Base-by-base conservation (phyloP, 768 basidiomycete genomes). In the Kwoniella botswanensis region DNA sequence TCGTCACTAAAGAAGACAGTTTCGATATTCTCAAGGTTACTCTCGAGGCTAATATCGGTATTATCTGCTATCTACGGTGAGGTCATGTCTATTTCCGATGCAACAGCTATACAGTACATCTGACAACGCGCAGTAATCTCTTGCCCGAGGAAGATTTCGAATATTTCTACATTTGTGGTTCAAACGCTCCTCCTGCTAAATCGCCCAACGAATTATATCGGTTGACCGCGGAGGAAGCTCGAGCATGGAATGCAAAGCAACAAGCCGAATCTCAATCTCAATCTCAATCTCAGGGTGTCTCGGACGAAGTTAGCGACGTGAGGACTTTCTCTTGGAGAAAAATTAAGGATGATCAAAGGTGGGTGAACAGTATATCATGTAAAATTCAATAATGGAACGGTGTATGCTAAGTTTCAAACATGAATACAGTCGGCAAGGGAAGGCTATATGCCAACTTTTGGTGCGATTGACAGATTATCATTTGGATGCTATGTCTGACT, bases 41-140 rank as follows among this genome's bases (percentile, higher is more conserved):
- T 11, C 52, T 72, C 15, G 41, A 68, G 21, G 66, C 67, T 12
- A 50, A 41, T 56, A 41, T 72, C 2, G 63, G 67, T n/a, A 65
- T 24, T 9, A 69, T 72, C 41, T 63, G 59, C 46, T 72, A 60
- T 52, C 65, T 68, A 5, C 67, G 71, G 71, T 72, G 15, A 59
- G 71, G 43, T 53, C 4, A 52, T 22, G 17, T 18, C 13, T n/a
- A 44, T 42, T 46, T 24, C 10, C 17, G 13, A 29, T 46, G 44
- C 35, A 46, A 35, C n/a, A 59, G 42, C 13, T 21, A 17, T 24
- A 11, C 2, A 29, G 43, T 44, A 29, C 13, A 35, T 35, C 42
- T 18, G 68, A 12, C 54, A 12, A 41, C 17, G 2, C 3, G 15
- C 13, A 69, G 68, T 5, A 63, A 64, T 18, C 57, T 70, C 15